These are phyloP conservation scores for Barnettozyma salicaria DNA, from an alignment of 805 yeast species.

Conservation along the genomic window DNA sequence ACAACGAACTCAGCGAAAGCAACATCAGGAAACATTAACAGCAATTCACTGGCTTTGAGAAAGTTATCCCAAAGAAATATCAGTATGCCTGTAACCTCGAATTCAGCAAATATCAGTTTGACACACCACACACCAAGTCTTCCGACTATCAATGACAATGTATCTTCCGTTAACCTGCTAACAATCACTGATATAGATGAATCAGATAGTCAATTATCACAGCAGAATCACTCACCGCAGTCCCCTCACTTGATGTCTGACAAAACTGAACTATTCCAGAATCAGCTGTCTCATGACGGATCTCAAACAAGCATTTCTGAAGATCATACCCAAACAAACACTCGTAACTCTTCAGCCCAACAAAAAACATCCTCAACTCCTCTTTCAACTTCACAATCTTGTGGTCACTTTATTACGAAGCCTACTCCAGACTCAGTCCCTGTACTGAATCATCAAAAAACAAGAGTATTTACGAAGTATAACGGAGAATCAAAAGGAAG, in stretches of 20 bases:
- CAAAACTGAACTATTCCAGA: background rate
- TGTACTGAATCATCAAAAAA: conserved; percentile 6
- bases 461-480: conserved; percentile 18
- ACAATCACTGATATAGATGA: conserved; percentile 9
- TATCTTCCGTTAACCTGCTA: conserved; percentile 3
- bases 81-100: conserved; percentile 23
- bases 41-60: conserved; percentile 17
- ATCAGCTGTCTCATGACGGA: conserved; percentile 2
- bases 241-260: background rate
- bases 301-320: conserved; percentile 8
- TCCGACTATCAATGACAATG: conserved; percentile 4
- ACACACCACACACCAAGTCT: conserved; percentile 1
- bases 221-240: conserved; percentile 3
- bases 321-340: background rate
- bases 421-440: conserved; percentile 1
- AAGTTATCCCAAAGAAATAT: conserved; percentile 22
- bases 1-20: conserved; percentile 16
- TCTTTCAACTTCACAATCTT: background rate
- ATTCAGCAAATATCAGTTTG: background rate
- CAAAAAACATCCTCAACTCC: no score
- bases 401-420: conserved; percentile 1
- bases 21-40: conserved; percentile 5
- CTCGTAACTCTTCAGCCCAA: no score
- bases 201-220: conserved; percentile 6
- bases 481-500: conserved; percentile 15